Evolutionary conservation across 441 rosid species (phyloP).

Genomic region (Erodium moschatum): DNA sequence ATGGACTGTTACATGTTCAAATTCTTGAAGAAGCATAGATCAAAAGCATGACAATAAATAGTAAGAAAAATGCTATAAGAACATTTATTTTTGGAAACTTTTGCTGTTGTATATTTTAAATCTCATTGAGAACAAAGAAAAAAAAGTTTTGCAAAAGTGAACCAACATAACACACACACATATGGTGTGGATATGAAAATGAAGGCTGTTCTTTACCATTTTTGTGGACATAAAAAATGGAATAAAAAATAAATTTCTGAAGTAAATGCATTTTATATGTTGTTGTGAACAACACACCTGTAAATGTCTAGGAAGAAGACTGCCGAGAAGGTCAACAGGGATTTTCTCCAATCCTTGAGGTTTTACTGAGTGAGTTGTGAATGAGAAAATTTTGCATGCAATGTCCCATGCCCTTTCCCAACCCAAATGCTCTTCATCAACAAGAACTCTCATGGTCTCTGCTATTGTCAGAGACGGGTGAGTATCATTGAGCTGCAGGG

Average conservation of each 20-base stretch:
- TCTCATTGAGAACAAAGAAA: slow-evolving; percentile 4
- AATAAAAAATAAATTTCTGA: slow-evolving; percentile 6
- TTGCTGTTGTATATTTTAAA: neutral
- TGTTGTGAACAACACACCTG: slow-evolving; percentile 30
- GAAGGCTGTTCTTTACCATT: neutral
- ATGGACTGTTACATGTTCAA: neutral
- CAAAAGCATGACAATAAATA: neutral
- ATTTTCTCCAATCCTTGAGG: slow-evolving; percentile 43
- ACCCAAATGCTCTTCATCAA: slow-evolving; percentile 41
- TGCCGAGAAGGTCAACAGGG: slow-evolving; percentile 40
- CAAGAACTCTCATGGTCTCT: slow-evolving; percentile 46
- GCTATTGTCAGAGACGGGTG: slow-evolving; percentile 46
- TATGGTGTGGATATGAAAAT: slow-evolving; percentile 4
- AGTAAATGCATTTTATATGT: slow-evolving; percentile 10
- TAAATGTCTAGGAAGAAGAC: slow-evolving; percentile 51
- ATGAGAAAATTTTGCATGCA: slow-evolving; percentile 36
- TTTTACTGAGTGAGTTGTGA: slow-evolving; percentile 44
- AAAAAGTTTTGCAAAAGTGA: neutral
- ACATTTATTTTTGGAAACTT: neutral
- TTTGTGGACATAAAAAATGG: slow-evolving; percentile 1
- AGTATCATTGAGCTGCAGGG: slow-evolving; percentile 52
- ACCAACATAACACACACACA: neutral
- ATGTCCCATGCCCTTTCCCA: slow-evolving; percentile 42
- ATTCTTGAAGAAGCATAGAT: neutral
- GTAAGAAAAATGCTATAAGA: neutral